Percentiles rank a stretch among this genome's conserved stretches.
phyloP scores from a whole-genome alignment of 202 grass and related monocot species.

The Dendrocalamus latiflorus region DNA sequence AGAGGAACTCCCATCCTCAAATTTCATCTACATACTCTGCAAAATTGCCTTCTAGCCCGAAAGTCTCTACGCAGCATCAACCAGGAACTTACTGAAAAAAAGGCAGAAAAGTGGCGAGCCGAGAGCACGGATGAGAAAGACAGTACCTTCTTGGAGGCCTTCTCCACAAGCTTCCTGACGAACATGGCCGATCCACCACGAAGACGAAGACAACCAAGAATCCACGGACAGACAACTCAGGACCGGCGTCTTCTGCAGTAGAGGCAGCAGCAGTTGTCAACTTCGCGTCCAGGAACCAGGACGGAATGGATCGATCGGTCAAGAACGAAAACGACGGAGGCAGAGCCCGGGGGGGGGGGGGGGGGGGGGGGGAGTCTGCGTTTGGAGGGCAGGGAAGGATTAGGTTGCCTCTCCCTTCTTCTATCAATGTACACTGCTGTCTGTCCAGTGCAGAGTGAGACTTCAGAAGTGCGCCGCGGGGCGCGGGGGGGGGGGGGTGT shows the following conservation, averaged over 20 bases:
- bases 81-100: not conserved
- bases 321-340: slow-evolving; percentile 3
- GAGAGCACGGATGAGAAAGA: not conserved
- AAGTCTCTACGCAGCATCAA: not conserved
- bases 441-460: not conserved
- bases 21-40: not conserved
- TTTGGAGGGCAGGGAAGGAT: slow-evolving; percentile 30
- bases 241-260: not conserved
- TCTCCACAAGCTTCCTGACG: slow-evolving; percentile 77
- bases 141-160: slow-evolving; percentile 75
- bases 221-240: not conserved
- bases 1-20: not conserved
- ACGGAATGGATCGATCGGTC: not conserved
- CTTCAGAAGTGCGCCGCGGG: not conserved
- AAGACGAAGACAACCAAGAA: not conserved
- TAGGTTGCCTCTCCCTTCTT: slow-evolving; percentile 19
- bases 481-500: not conserved
- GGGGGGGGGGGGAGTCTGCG: not conserved
- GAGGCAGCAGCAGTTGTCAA: not conserved
- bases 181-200: slow-evolving; percentile 48
- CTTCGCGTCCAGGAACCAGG: not conserved
- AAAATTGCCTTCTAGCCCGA: too few species aligned
- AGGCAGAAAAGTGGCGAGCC: not conserved
- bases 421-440: not conserved
- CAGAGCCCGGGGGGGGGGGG: not conserved